These are phyloP conservation scores for Penicillium expansum DNA, from an alignment of 2,329 filamentous ascomycete genomes.

Conservation along the genomic window DNA sequence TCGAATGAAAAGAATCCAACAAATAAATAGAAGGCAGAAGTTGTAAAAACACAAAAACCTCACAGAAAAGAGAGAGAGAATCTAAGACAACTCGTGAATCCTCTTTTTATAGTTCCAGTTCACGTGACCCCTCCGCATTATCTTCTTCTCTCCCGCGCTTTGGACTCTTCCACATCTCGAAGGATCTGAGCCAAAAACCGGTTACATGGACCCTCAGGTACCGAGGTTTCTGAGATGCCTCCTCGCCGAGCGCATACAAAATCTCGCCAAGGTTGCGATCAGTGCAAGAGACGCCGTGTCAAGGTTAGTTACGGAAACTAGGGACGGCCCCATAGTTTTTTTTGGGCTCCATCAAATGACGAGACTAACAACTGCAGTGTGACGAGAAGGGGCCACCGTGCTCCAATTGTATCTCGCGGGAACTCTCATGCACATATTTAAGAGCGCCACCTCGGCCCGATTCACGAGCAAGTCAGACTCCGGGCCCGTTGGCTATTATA, in stretches of 20 bases:
- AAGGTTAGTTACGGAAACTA: constrained; percentile 32
- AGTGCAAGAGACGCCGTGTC: constrained; percentile 43
- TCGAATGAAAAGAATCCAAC: not conserved
- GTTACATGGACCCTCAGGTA: constrained; percentile 2
- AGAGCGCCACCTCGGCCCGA: constrained; percentile 20
- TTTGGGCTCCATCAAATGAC: constrained; percentile 10
- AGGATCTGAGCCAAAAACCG: constrained; percentile 7
- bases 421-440: constrained; percentile 34
- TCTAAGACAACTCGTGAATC: not conserved
- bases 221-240: constrained; percentile 28
- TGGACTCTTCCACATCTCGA: not conserved
- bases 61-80: not conserved
- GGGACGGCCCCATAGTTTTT: not conserved
- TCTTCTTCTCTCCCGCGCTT: constrained; percentile 4
- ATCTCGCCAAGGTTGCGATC: constrained; percentile 43
- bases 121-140: constrained; percentile 3
- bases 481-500: constrained; percentile 6
- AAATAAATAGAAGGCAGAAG: not conserved
- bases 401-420: constrained; percentile 38
- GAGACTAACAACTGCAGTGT: constrained; percentile 29
- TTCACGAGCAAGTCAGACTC: constrained; percentile 5
- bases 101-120: constrained; percentile 2
- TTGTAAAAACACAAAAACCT: not conserved
- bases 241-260: constrained; percentile 43
- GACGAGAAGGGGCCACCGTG: constrained; percentile 42